These are phyloP conservation scores for Diaporthe helianthi DNA, from an alignment of 2,329 filamentous ascomycete genomes.

Conservation along the genomic window DNA sequence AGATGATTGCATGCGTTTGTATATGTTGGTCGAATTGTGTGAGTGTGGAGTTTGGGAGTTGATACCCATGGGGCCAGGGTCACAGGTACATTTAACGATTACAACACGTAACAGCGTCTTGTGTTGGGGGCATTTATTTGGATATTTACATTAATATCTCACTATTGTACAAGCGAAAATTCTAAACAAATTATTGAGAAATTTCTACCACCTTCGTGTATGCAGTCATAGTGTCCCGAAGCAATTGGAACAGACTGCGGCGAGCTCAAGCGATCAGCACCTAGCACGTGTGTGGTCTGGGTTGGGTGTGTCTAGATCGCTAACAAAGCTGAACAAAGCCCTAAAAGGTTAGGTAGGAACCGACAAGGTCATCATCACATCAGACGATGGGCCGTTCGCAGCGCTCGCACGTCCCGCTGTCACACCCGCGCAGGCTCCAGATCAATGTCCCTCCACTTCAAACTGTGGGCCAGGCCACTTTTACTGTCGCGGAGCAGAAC, in stretches of 20 bases:
- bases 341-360: not conserved
- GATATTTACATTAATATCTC: not conserved
- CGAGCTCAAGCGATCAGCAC: not conserved
- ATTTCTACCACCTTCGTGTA: not conserved
- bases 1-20: not conserved
- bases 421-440: not conserved
- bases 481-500: not conserved
- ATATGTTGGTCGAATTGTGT: too few relatives aligned
- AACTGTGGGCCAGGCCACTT: not conserved
- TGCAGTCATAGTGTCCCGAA: not conserved
- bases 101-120: not conserved
- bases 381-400: conserved; percentile 7
- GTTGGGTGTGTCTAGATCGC: not conserved
- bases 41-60: not conserved
- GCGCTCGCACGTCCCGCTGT: conserved; percentile 14
- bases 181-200: not conserved
- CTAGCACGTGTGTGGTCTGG: conserved; percentile 18
- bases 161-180: not conserved
- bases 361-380: conserved; percentile 4
- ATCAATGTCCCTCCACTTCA: not conserved
- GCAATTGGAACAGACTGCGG: not conserved
- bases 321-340: not conserved
- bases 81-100: not conserved
- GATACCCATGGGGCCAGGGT: not conserved
- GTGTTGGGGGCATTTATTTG: not conserved